A percentile compares a stretch with the other conserved stretches of the same genome.
Conservation (phyloP, 768 basidiomycete species). For the Tylopilus sp. region DNA sequence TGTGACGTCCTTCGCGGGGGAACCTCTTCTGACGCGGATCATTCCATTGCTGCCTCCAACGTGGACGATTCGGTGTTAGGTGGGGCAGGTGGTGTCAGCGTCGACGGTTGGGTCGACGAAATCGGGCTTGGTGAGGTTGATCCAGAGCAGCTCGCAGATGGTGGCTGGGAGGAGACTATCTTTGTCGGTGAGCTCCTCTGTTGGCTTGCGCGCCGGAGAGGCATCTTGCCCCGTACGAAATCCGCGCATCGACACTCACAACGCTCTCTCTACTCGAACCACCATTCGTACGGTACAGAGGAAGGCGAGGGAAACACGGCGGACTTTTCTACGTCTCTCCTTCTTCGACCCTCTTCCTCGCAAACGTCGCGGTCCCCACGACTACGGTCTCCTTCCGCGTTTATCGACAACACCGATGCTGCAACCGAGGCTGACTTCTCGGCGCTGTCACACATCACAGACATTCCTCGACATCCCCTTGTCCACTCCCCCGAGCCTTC, state of each 20-base stretch:
- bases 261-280: conserved; percentile 18
- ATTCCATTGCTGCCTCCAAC: conserved; percentile 7
- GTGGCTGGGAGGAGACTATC: conserved; percentile 63
- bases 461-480: conserved; percentile 30
- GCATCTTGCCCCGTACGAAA: conserved; percentile 26
- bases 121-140: conserved; percentile 67
- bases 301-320: conserved; percentile 4
- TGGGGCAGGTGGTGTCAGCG: conserved; percentile 25
- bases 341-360: conserved; percentile 22
- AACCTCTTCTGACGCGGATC: conserved; percentile 26
- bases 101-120: conserved; percentile 38
- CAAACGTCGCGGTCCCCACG: neutral
- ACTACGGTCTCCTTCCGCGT: neutral
- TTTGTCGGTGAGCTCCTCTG: conserved; percentile 66
- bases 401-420: neutral
- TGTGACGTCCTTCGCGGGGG: conserved; percentile 57
- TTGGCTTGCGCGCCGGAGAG: conserved; percentile 56
- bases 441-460: conserved; percentile 24
- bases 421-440: conserved; percentile 5
- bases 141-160: conserved; percentile 58
- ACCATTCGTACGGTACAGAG: conserved; percentile 21
- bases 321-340: conserved; percentile 26
- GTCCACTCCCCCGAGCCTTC: conserved; percentile 32
- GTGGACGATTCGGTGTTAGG: conserved; percentile 28
- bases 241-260: neutral